Evolutionary conservation across 1,284 basidiomycete genomes (phyloP).

Genomic region (Phenoliferia sp.): DNA sequence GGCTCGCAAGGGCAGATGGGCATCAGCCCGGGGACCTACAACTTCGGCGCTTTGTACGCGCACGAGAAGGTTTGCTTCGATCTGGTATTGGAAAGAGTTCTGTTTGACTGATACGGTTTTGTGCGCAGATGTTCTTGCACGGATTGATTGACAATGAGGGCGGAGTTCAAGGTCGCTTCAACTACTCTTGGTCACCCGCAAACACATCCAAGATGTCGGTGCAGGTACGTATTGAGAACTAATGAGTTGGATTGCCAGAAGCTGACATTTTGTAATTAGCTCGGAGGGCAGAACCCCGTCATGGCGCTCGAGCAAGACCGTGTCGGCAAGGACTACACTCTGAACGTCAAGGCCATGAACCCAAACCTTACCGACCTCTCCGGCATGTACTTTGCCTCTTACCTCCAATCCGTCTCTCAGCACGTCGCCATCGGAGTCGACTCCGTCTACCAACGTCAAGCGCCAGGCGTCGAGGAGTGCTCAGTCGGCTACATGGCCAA

Average conservation of each 20-base stretch:
- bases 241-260: background rate
- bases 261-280: background rate
- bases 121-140: conserved; percentile 77
- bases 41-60: conserved; percentile 90
- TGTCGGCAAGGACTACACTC: conserved; percentile 77
- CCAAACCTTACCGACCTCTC: conserved; percentile 78
- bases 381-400: conserved; percentile 91
- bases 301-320: conserved; percentile 93
- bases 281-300: conserved; percentile 43
- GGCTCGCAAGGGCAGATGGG: conserved; percentile 52
- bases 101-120: no score
- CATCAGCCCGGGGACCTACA: conserved; percentile 66
- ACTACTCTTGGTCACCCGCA: conserved; percentile 77
- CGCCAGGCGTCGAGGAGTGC: conserved; percentile 65
- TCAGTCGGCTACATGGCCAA: conserved; percentile 84
- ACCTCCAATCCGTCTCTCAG: conserved; percentile 92
- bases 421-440: conserved; percentile 87
- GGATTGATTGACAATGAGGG: conserved; percentile 91
- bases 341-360: conserved; percentile 89
- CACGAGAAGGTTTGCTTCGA: conserved; percentile 62
- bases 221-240: conserved; percentile 56
- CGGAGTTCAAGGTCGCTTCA: conserved; percentile 80
- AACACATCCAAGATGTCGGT: conserved; percentile 84
- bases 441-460: conserved; percentile 71
- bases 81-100: no score